A percentile compares a stretch with the other conserved stretches of the same genome.
These are phyloP conservation scores for Yamadazyma diddensiae DNA, from an alignment of 1,139 yeast species.

Conservation along the genomic window DNA sequence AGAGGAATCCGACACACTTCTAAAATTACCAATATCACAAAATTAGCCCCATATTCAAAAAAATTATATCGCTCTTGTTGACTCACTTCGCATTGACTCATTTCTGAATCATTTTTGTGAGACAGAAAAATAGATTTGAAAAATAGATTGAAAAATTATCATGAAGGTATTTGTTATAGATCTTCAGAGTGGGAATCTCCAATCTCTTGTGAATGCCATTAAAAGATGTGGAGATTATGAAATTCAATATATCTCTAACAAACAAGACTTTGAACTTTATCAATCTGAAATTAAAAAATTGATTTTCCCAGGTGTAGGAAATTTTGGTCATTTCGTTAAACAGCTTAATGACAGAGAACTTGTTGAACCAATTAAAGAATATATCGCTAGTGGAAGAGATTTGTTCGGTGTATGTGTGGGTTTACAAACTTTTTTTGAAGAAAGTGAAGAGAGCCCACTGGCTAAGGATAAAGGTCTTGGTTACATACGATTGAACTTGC, in stretches of 20 bases:
- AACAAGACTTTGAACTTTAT: slow-evolving; percentile 32
- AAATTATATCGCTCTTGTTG: too few relatives aligned
- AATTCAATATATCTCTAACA: slow-evolving; percentile 48
- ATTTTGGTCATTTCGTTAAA: slow-evolving; percentile 87
- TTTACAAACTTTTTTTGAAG: slow-evolving; percentile 72
- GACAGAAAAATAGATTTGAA: too few relatives aligned
- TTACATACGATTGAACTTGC: slow-evolving; percentile 49
- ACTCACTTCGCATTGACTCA: slow-evolving; percentile 6
- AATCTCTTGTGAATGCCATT: slow-evolving; percentile 84
- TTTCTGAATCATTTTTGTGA: too few relatives aligned
- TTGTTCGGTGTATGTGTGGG: slow-evolving; percentile 98
- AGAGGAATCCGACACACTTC: too few relatives aligned
- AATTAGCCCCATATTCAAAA: too few relatives aligned
- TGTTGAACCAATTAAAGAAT: slow-evolving; percentile 59
- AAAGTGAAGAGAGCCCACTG: slow-evolving; percentile 71
- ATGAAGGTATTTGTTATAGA: slow-evolving; percentile 58
- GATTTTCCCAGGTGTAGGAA: slow-evolving; percentile 93
- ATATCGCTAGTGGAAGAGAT: slow-evolving; percentile 71
- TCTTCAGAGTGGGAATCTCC: slow-evolving; percentile 92
- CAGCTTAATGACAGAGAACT: slow-evolving; percentile 62
- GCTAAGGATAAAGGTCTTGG: slow-evolving; percentile 49
- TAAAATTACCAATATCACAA: too few relatives aligned
- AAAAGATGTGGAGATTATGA: slow-evolving; percentile 65
- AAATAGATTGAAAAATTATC: neutral
- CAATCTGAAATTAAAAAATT: slow-evolving; percentile 51